Base-by-base conservation (phyloP, 73 alveolate genomes). In the Symbiodinium pilosum region DNA sequence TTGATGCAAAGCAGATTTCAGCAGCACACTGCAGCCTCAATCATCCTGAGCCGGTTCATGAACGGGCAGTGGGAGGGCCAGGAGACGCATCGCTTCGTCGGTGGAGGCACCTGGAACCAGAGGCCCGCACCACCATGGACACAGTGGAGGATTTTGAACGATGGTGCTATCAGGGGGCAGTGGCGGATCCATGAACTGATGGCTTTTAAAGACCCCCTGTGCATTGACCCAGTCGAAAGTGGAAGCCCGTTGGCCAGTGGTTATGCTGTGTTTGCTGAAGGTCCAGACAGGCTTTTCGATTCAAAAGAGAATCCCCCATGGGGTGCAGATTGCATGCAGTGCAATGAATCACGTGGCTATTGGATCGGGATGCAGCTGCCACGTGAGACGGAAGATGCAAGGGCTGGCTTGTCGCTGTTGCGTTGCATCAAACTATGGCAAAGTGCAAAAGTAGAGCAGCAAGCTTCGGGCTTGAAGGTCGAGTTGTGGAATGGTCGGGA, bases 241-340 rank as follows among this genome's bases (percentile, higher is more conserved):
- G 81, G 81, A 64, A 64, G 81, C 81, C 81, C 81, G 81, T 14
- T 64, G 38, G 81, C 81, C 21, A 64, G 81, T 64, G 81, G 81
- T n/a, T 64, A 64, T 64, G 24, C 81, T 20, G 81, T 64, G 32
- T 64, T 64, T 64, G 81, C 81, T 28, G 81, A 64, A n/a, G 81
- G 81, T 18, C 81, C 81, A 14, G 81, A 64, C 38, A 64, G 81
- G 81, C 81, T 64, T 20, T 64, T 64, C 81, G 81, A 64, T 30
- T 26, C 0, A 38, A 64, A 64, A 38, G 81, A 64, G 34, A 64
- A 64, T 28, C 81, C 81, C 30, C 81, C 81, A 64, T 64, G 81
- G 81, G 81, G 81, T 28, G 81, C 81, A 4, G 81, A 64, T 64
- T 64, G 81, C 81, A 0, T 14, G 81, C 81, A 64, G 81, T 64